phyloP scores from a whole-genome alignment of 805 yeast species.

The Yarrowia deformans region DNA sequence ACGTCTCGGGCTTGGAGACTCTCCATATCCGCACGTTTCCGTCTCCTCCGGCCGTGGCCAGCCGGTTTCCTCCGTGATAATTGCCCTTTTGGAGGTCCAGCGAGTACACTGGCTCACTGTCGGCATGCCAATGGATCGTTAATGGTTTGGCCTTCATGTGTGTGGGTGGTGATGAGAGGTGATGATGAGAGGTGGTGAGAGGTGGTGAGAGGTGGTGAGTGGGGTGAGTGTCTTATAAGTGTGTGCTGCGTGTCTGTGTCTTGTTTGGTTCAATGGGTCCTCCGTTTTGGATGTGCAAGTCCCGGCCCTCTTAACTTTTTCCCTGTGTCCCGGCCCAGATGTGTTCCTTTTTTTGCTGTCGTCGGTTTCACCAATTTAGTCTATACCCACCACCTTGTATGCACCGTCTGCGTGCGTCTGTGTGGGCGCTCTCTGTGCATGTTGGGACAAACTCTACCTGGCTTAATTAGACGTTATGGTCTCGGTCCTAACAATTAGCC shows the following conservation, averaged over 20 bases:
- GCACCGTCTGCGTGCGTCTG: not conserved
- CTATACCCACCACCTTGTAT: constrained; percentile 19
- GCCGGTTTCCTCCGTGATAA: constrained; percentile 50
- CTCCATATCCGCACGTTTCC: constrained; percentile 72
- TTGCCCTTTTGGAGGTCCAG: constrained; percentile 51
- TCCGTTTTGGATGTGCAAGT: constrained; percentile 6
- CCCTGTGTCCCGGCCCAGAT: not conserved
- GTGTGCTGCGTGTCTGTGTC: not conserved
- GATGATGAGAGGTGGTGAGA: not conserved
- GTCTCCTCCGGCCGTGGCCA: constrained; percentile 96
- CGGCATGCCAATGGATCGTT: constrained; percentile 55
- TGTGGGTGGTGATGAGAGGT: not conserved
- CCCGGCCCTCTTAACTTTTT: constrained; percentile 1
- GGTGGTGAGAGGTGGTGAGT: not conserved
- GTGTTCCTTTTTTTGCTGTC: constrained; percentile 31
- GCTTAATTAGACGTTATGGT: constrained; percentile 30
- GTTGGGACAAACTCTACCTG: constrained; percentile 35
- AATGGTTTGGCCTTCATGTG: constrained; percentile 51
- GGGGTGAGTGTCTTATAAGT: not conserved
- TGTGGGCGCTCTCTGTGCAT: constrained; percentile 25
- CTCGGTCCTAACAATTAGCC: constrained; percentile 24
- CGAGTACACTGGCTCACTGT: constrained; percentile 53
- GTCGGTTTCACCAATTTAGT: constrained; percentile 38
- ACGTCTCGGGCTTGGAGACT: constrained; percentile 44
- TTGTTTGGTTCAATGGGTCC: not conserved